Evolutionary conservation across 2,329 filamentous ascomycete genomes (phyloP).

Genomic region (Truncatella angustata): DNA sequence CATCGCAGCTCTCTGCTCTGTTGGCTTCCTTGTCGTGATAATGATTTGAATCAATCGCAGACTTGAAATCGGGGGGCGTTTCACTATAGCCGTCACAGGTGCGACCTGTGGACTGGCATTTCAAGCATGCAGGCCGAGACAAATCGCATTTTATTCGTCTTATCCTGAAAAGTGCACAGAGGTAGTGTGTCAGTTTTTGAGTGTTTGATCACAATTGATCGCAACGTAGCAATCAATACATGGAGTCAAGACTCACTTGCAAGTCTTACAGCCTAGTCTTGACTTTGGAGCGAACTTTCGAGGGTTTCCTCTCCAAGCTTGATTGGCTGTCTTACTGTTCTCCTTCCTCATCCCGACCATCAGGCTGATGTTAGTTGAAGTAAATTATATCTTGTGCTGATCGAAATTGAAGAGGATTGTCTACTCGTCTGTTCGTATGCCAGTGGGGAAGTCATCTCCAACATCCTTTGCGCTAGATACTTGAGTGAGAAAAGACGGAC

Average conservation of each 20-base stretch:
- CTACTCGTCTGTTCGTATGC: constrained; percentile 4
- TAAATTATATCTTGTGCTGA: neutral
- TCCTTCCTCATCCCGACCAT: constrained; percentile 10
- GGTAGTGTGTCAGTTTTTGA: constrained; percentile 14
- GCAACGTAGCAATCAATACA: constrained; percentile 3
- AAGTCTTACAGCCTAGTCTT: constrained; percentile 36
- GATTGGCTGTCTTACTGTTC: constrained; percentile 21
- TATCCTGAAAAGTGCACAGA: constrained; percentile 24
- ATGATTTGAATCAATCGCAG: neutral
- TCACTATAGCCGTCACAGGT: constrained; percentile 33
- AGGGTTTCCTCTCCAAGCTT: constrained; percentile 36
- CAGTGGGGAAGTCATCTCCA: neutral
- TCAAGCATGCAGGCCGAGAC: constrained; percentile 31
- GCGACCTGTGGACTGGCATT: constrained; percentile 35
- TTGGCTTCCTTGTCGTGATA: neutral
- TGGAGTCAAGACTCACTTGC: constrained; percentile 32
- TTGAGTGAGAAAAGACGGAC: neutral
- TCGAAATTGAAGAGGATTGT: neutral
- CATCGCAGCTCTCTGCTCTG: neutral
- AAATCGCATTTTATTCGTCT: constrained; percentile 36
- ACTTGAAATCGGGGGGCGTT: constrained; percentile 7
- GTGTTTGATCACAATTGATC: constrained; percentile 9
- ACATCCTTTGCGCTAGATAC: neutral
- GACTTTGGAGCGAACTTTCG: constrained; percentile 37
- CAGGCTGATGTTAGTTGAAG: neutral